phyloP scores from a whole-genome alignment of 306 rosid species.

The Cucurbita moschata region DNA sequence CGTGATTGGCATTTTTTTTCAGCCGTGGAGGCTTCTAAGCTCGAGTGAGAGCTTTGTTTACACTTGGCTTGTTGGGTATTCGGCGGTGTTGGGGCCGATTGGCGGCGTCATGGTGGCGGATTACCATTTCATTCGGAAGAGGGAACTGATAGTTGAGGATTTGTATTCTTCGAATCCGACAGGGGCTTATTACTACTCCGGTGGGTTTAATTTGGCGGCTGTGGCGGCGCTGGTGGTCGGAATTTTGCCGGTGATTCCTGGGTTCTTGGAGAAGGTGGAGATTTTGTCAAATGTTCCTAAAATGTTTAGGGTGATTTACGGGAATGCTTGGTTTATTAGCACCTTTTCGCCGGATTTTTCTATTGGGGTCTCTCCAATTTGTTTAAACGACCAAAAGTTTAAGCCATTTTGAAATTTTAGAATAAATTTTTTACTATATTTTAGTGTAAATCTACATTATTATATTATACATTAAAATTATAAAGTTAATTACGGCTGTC shows the following conservation, averaged over 20 bases:
- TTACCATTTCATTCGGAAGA: conserved; percentile 32
- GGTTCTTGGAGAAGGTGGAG: conserved; percentile 70
- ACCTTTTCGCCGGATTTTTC: conserved; percentile 55
- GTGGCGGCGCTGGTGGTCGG: conserved; percentile 51
- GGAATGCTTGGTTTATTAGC: conserved; percentile 86
- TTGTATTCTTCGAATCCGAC: conserved; percentile 43
- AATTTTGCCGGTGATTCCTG: conserved; percentile 66
- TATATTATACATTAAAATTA: no score
- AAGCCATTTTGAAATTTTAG: conserved; percentile 12
- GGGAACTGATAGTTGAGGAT: conserved; percentile 30
- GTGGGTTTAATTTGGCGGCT: conserved; percentile 65
- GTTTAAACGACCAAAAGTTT: conserved; percentile 12
- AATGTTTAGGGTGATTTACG: conserved; percentile 38
- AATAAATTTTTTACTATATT: no score
- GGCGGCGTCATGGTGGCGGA: conserved; percentile 60
- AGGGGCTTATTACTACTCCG: conserved; percentile 45
- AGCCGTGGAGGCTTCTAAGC: conserved; percentile 78
- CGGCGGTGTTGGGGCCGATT: conserved; percentile 80
- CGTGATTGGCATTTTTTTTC: conserved; percentile 65
- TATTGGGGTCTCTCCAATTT: conserved; percentile 41
- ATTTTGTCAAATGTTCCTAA: conserved; percentile 23
- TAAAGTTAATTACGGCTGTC: no score
- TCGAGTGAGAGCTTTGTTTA: conserved; percentile 90
- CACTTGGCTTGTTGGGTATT: conserved; percentile 84
- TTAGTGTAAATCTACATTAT: no score